Base-by-base conservation (phyloP, 164 flowering plant species). In the Vitis labrusca region DNA sequence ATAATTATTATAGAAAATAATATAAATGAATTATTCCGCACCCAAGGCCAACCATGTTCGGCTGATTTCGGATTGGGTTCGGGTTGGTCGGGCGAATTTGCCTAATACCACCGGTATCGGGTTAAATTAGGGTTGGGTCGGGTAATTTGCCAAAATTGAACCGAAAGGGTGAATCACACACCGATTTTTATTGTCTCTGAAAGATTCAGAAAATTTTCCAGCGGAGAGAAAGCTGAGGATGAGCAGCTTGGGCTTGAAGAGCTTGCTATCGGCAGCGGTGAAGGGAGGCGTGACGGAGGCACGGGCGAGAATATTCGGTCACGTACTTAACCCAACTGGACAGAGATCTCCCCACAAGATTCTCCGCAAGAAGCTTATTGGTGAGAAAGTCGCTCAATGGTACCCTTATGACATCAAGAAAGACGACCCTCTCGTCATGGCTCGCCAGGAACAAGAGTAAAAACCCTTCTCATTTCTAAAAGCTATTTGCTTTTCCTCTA, bases 271-370 rank as follows among this genome's bases (percentile, higher is more conserved):
- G 5, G 64, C 80, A 19, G 96, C 88, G 50, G 91, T 88, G 2
- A 70, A 69, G 2, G 66, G 7, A 59, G 95, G 98, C 8, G 86
- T 91, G 47, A 72, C 83, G 6, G 94, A 91, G 78, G 97, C 92
- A 0, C 79, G 97, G 78, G 95, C 95, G 0, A 77, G 75, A 73
- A 94, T 94, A 72, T 94, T 94, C 23, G 98, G 97, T 0, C 97
- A 91, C 63, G 81, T 92, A 10, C 81, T 94, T 13, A 94, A 94
- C 77, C 94, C 93, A 13, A 87, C 92, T 0, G 98, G 94, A 2
- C 81, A 87, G 80, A 82, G 86, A 73, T 88, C 97, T 15, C 63
- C 95, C 6, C 93, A 91, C 74, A 94, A 92, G 81, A 54, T 94
- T 59, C 78, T 91, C 2, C 75, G 93, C 12, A 92, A 89, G 85